These are phyloP conservation scores for Dactylis glomerata DNA, from an alignment of 176 grass and related monocot species.

Conservation along the genomic window DNA sequence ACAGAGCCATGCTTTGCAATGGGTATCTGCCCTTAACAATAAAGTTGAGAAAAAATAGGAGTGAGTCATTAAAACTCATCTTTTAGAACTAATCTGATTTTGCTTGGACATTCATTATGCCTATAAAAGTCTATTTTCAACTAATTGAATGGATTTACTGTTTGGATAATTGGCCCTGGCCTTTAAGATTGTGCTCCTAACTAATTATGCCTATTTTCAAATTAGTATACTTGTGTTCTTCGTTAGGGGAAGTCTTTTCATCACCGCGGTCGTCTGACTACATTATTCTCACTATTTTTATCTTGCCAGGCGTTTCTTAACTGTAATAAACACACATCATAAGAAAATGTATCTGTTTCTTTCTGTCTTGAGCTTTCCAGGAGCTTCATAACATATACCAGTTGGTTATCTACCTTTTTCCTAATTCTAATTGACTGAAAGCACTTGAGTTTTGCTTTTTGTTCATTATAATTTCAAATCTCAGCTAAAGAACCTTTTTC, in stretches of 20 bases:
- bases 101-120: not conserved
- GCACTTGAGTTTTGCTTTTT: not conserved
- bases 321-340: not conserved
- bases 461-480: constrained; percentile 10
- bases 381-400: not conserved
- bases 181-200: not conserved
- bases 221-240: not conserved
- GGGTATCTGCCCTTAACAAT: not conserved
- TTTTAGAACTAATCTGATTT: not conserved
- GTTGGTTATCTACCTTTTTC: not conserved
- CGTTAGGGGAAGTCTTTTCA: not conserved
- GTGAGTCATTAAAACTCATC: not conserved
- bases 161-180: not conserved
- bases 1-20: not conserved
- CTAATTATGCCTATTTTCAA: not conserved
- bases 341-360: not conserved
- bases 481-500: constrained; percentile 27
- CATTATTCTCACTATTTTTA: constrained; percentile 1
- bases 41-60: not conserved
- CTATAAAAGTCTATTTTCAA: not conserved
- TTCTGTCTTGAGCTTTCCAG: not conserved
- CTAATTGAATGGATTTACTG: not conserved
- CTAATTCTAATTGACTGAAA: constrained; percentile 15
- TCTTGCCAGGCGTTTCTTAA: not conserved
- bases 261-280: not conserved